phyloP scores from a whole-genome alignment of 805 yeast species.

The Candida insectorum region DNA sequence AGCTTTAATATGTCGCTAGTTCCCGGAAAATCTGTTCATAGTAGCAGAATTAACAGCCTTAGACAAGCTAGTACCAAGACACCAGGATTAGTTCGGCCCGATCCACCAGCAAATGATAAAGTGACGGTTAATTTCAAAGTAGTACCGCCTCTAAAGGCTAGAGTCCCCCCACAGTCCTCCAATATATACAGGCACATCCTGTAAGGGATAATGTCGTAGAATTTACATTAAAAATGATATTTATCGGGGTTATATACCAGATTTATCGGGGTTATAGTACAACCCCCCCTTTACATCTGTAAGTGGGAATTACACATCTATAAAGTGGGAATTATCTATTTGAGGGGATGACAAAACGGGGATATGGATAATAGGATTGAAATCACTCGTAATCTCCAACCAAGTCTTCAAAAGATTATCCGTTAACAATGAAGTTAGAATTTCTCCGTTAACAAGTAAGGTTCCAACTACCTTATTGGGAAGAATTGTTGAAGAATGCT shows the following conservation, averaged over 20 bases:
- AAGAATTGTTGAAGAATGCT: constrained; percentile 6
- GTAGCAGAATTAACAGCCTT: too few species aligned
- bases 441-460: constrained; percentile 6
- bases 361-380: constrained; percentile 19
- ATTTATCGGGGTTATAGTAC: too few species aligned
- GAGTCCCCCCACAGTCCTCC: neutral
- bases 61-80: too few species aligned
- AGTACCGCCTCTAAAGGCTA: neutral
- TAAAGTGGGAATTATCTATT: constrained; percentile 16
- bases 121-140: neutral
- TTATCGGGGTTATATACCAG: too few species aligned
- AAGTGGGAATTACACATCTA: neutral
- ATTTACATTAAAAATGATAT: too few species aligned
- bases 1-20: too few species aligned
- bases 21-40: too few species aligned
- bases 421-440: constrained; percentile 21
- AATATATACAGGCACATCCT: neutral
- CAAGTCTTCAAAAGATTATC: constrained; percentile 23
- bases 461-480: constrained; percentile 27
- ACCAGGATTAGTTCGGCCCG: neutral
- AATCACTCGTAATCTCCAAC: constrained; percentile 21
- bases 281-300: too few species aligned
- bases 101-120: neutral
- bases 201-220: too few species aligned
- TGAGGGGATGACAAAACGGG: constrained; percentile 29